Evolutionary conservation across 208 protist genomes (phyloP).

Genomic region (Trypanosoma cruzi): DNA sequence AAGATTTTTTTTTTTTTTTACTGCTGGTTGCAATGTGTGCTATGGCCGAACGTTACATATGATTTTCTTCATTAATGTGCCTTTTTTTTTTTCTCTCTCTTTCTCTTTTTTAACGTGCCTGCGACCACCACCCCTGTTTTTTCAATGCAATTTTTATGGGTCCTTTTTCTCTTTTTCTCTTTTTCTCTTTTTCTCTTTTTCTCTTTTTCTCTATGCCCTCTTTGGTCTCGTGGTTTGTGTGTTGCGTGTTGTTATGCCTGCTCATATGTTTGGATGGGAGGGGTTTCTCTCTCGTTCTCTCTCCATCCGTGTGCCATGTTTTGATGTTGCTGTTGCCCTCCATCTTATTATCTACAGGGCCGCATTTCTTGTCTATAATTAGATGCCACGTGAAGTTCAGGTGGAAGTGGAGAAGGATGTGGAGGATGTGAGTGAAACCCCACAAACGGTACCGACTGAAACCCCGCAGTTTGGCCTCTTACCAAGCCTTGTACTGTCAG

Average conservation of each 20-base stretch:
- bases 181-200: slow-evolving; percentile 1
- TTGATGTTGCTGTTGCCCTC: neutral
- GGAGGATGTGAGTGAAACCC: neutral
- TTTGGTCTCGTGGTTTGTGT: too few relatives aligned
- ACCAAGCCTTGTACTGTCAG: slow-evolving; percentile 37
- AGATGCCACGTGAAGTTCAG: neutral
- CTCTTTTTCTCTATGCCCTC: slow-evolving; percentile 10
- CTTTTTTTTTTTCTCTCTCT: too few relatives aligned
- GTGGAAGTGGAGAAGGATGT: neutral
- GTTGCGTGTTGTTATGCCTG: neutral
- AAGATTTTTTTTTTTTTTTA: too few relatives aligned
- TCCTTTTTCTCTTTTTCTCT: neutral
- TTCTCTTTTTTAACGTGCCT: too few relatives aligned
- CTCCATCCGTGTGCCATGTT: neutral
- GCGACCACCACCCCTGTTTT: too few relatives aligned
- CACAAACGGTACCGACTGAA: neutral
- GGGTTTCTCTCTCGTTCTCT: too few relatives aligned
- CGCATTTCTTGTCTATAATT: too few relatives aligned
- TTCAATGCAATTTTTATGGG: too few relatives aligned
- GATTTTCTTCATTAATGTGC: too few relatives aligned
- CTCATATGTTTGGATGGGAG: neutral
- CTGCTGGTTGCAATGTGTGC: too few relatives aligned
- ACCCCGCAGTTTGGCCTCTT: slow-evolving; percentile 30
- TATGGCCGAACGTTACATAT: too few relatives aligned
- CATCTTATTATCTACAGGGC: neutral